phyloP scores from a whole-genome alignment of 164 flowering plant species.

The Nelumbo lutea region DNA sequence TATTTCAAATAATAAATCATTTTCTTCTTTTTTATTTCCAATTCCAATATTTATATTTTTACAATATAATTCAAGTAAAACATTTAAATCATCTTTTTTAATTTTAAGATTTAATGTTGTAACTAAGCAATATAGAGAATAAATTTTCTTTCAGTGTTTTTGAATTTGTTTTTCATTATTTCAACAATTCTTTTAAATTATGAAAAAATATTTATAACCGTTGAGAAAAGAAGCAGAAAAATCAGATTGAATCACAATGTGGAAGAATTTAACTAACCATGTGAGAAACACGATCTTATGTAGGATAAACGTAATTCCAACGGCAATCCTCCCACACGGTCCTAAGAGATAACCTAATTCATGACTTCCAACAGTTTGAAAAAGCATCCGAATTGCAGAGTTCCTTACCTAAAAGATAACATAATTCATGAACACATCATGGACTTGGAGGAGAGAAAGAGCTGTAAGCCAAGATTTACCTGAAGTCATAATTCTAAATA shows the following conservation, averaged over 20 bases:
- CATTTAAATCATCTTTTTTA: too few relatives aligned
- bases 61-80: too few relatives aligned
- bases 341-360: conserved; percentile 79
- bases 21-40: too few relatives aligned
- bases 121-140: too few relatives aligned
- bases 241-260: background rate
- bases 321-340: conserved; percentile 98
- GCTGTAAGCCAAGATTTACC: background rate
- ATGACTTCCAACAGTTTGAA: conserved; percentile 92
- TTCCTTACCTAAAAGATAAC: conserved; percentile 71
- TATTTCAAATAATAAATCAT: too few relatives aligned
- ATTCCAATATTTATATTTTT: too few relatives aligned
- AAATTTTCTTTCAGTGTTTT: too few relatives aligned
- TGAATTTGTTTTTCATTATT: too few relatives aligned
- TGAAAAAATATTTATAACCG: conserved; percentile 5
- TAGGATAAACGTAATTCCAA: conserved; percentile 89
- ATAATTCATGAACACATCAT: background rate
- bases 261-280: conserved; percentile 52
- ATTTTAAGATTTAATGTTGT: too few relatives aligned
- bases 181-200: too few relatives aligned
- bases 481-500: background rate
- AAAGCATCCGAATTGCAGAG: conserved; percentile 88
- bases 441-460: background rate
- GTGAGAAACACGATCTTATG: conserved; percentile 68
- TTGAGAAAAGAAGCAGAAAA: background rate